A percentile compares a stretch with the other conserved stretches of the same genome.
Conservation (phyloP, 768 basidiomycete species). For the Mycena vitilis region DNA sequence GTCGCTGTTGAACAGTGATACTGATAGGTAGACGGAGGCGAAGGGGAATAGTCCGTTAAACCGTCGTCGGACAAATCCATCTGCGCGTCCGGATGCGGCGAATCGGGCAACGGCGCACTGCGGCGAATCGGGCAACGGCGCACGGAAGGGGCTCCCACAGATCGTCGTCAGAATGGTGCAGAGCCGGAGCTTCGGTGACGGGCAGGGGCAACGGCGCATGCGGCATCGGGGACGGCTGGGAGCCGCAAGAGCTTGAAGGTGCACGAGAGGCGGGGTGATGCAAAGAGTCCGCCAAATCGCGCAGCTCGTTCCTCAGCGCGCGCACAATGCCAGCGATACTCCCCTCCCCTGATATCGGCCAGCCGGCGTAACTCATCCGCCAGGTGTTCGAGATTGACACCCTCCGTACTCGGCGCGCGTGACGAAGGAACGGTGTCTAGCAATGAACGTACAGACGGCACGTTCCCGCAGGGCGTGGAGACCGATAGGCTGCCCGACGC, state of each 20-base stretch:
- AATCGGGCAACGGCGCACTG: slow-evolving; percentile 34
- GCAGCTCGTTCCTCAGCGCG: slow-evolving; percentile 76
- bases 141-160: slow-evolving; percentile 43
- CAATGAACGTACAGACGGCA: slow-evolving; percentile 60
- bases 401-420: slow-evolving; percentile 61
- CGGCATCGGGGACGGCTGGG: slow-evolving; percentile 3
- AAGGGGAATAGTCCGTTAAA: slow-evolving; percentile 46
- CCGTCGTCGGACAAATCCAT: slow-evolving; percentile 11
- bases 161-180: slow-evolving; percentile 78
- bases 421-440: slow-evolving; percentile 58
- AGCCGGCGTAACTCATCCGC: slow-evolving; percentile 67
- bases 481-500: slow-evolving; percentile 52
- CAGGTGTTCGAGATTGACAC: slow-evolving; percentile 61
- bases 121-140: slow-evolving; percentile 34
- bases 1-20: slow-evolving; percentile 43
- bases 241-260: slow-evolving; percentile 32
- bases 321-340: slow-evolving; percentile 75
- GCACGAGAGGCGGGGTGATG: slow-evolving; percentile 54
- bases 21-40: slow-evolving; percentile 46
- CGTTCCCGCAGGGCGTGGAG: slow-evolving; percentile 58
- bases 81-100: slow-evolving; percentile 26
- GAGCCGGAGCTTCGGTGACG: slow-evolving; percentile 6
- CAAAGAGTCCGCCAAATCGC: slow-evolving; percentile 68
- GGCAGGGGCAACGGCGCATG: slow-evolving; percentile 15
- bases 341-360: slow-evolving; percentile 70